Conservation (phyloP, 176 grass and related monocot species). For the Eleusine indica region DNA sequence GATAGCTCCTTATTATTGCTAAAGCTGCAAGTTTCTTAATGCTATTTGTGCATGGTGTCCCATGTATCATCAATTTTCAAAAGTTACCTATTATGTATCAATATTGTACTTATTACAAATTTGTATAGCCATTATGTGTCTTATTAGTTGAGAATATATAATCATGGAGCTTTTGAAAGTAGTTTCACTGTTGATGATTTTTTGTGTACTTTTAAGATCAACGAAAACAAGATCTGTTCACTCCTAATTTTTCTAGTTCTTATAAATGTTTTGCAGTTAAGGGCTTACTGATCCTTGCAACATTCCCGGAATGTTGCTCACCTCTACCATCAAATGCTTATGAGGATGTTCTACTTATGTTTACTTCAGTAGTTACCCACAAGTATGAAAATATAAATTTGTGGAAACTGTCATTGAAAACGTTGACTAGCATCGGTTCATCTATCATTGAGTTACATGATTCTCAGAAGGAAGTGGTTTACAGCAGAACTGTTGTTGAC, state of each 20-base stretch:
- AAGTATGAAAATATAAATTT: conserved; percentile 56
- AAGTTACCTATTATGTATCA: conserved; percentile 23
- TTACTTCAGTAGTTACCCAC: conserved; percentile 59
- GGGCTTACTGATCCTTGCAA: conserved; percentile 76
- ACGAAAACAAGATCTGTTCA: conserved; percentile 10
- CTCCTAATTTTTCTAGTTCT: conserved; percentile 39
- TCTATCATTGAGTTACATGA: conserved; percentile 54
- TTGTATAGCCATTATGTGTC: neutral
- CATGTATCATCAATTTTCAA: neutral
- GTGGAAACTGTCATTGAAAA: conserved; percentile 77
- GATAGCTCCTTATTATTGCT: conserved; percentile 7
- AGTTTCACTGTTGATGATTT: conserved; percentile 5
- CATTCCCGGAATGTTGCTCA: conserved; percentile 65
- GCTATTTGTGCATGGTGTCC: conserved; percentile 2
- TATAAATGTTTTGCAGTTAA: conserved; percentile 65
- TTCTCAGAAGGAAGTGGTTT: conserved; percentile 62
- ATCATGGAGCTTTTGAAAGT: conserved; percentile 12
- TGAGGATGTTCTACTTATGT: conserved; percentile 63
- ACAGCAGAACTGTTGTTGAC: conserved; percentile 65
- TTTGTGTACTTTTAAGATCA: conserved; percentile 11
- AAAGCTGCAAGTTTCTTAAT: conserved; percentile 16
- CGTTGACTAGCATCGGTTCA: conserved; percentile 74
- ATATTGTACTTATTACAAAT: neutral
- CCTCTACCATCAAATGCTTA: conserved; percentile 57
- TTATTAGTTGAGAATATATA: conserved; percentile 6